Evolutionary conservation across 1,284 basidiomycete genomes (phyloP), one percentile per base, ranked within the genome.

Genomic region (Cerioporus squamosus): DNA sequence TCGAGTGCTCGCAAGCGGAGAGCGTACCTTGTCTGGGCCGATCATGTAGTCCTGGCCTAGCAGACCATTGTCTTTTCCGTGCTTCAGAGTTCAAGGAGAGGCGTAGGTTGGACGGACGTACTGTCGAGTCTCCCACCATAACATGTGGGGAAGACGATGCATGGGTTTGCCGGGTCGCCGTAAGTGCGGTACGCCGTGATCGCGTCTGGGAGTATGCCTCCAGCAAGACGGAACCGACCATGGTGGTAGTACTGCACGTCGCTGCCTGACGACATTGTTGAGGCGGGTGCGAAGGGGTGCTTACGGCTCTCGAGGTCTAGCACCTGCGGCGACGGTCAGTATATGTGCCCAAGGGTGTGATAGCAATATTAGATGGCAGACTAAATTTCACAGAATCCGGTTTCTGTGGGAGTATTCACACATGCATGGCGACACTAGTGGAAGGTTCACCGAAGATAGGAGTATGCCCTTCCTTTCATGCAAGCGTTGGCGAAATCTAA

Each of bases 11-110:
- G 14, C 39, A 15, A 39, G 18, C 18, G 39, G 5, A 15, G 5
- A 15, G 29, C 44, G 39, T 55, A 75, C 79, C 72, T 83, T 84
- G 60, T 76, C 78, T 50, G 77, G 71, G 15, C 83, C 84, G 29
- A 86, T 75, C 72, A 84, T 70, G 60, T 82, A 82, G 17, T 72
- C 64, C 60, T 83, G 82, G 58, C 75, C 82, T 82, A 75, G 49
- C 36, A 73, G 64, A 24, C 71, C 71, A 20, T 24, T 24, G 51
- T 66, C 63, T 68, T 39, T 33, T 58, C 33, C 45, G 45, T 44
- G 26, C 40, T 38, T 61, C 29, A 55, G 31, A 29, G 18, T 39
- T 36, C 38, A 18, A 29, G 29, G 26, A 22, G 18, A 18, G 3
- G 10, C 4, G 20, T 24, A 12, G 4, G 2, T 10, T 38, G 26